Evolutionary conservation across 1,284 basidiomycete species (phyloP).

Genomic region (Ustilago trichophora): DNA sequence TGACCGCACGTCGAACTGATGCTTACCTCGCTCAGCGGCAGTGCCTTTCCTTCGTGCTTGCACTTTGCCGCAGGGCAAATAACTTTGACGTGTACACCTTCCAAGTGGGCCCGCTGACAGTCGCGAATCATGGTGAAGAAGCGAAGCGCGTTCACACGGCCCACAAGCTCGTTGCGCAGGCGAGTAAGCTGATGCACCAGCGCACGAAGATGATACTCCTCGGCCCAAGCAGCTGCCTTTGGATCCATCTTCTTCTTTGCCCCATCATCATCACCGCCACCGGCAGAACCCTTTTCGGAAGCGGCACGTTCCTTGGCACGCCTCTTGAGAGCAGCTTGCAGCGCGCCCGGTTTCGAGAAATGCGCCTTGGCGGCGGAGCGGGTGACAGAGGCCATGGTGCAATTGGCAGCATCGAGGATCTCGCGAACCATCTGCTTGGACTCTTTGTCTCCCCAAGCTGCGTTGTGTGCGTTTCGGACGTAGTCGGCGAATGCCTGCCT

Average conservation of each 20-base stretch:
- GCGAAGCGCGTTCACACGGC: conserved; percentile 47
- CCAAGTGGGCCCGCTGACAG: conserved; percentile 46
- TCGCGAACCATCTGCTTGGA: conserved; percentile 74
- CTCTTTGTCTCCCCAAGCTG: conserved; percentile 74
- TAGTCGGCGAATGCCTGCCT: conserved; percentile 79
- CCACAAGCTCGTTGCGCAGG: conserved; percentile 51
- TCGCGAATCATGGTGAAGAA: conserved; percentile 55
- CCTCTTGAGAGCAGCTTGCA: conserved; percentile 42
- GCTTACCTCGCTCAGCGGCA: conserved; percentile 36
- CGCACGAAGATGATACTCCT: conserved; percentile 47
- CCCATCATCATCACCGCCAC: conserved; percentile 29
- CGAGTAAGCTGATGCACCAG: conserved; percentile 50
- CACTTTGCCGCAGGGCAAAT: conserved; percentile 41
- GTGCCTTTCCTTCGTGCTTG: conserved; percentile 10
- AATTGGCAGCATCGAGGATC: conserved; percentile 72
- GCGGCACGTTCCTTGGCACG: conserved; percentile 36
- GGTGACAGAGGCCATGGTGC: conserved; percentile 30
- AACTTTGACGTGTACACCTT: conserved; percentile 29
- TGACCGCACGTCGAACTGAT: conserved; percentile 55
- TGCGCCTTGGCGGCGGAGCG: conserved; percentile 17
- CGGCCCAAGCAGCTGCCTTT: conserved; percentile 42
- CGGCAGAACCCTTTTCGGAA: conserved; percentile 23
- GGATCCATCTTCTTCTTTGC: conserved; percentile 26
- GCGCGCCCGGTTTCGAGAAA: conserved; percentile 18
- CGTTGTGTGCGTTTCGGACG: conserved; percentile 74